phyloP scores from a whole-genome alignment of 768 basidiomycete genomes.

The Mycena metata region DNA sequence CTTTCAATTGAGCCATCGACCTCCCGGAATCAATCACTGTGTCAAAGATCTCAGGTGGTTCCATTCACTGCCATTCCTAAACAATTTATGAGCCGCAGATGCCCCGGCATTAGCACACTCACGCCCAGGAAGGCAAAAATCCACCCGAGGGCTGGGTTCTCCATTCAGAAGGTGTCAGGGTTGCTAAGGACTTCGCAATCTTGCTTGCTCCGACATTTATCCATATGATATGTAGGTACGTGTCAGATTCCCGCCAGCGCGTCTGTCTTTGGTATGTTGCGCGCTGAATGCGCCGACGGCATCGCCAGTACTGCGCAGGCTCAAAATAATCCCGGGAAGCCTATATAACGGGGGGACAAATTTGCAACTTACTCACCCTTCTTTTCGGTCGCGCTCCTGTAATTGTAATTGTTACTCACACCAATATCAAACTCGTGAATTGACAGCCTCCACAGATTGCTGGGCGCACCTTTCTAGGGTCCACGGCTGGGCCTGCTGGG shows the following conservation, averaged over 20 bases:
- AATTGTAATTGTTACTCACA: too few species aligned
- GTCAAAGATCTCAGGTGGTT: neutral
- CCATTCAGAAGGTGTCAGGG: conserved; percentile 1
- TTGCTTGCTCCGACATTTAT: neutral
- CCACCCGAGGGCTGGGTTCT: neutral
- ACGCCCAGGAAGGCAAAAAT: neutral
- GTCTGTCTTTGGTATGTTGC: neutral
- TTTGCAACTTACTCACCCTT: too few species aligned
- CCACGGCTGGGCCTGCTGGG: too few species aligned
- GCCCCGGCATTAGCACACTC: neutral
- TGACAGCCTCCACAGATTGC: too few species aligned
- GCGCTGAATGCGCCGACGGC: too few species aligned
- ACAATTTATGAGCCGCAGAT: neutral
- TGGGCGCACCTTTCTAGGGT: too few species aligned
- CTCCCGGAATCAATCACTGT: neutral
- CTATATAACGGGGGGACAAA: too few species aligned
- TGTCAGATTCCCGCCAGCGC: neutral
- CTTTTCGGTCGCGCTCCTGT: too few species aligned
- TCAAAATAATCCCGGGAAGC: too few species aligned
- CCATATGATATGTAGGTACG: neutral
- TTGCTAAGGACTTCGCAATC: neutral
- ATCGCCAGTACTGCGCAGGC: too few species aligned
- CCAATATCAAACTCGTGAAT: too few species aligned
- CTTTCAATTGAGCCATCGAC: neutral
- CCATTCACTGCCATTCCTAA: neutral